Conservation (phyloP, 352 stramenopile species). For the Pythium guiyangense region DNA sequence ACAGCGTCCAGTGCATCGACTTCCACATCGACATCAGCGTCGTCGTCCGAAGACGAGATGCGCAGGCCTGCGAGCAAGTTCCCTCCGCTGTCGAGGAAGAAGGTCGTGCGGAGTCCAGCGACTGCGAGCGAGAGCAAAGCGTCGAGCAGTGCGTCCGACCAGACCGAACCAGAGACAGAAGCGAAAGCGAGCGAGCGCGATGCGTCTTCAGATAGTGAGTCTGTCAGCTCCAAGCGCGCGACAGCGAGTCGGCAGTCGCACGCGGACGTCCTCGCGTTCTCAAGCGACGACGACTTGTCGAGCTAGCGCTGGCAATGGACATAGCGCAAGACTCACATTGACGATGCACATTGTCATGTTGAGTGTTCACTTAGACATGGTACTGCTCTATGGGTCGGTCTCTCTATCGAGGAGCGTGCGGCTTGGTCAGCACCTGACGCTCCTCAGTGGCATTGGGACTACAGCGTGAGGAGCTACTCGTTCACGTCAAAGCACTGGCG, state of each 20-base stretch:
- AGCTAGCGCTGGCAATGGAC: background rate
- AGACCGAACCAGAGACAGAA: background rate
- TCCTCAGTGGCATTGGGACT: too few relatives aligned
- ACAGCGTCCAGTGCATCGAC: background rate
- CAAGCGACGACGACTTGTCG: conserved; percentile 5
- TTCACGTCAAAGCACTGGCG: conserved; percentile 59
- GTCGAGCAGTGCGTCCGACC: background rate
- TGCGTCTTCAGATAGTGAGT: background rate
- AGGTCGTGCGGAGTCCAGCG: background rate
- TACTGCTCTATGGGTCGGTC: background rate
- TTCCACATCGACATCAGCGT: background rate
- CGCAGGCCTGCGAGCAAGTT: conserved; percentile 7
- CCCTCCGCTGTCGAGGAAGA: conserved; percentile 5
- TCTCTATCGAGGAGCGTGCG: conserved; percentile 5
- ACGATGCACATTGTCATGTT: too few relatives aligned
- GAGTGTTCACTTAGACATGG: background rate
- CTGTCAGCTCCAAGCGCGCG: too few relatives aligned
- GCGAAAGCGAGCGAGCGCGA: background rate
- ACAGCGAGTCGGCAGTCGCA: background rate
- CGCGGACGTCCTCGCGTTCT: conserved; percentile 7
- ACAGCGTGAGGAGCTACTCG: background rate
- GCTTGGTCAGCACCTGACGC: too few relatives aligned
- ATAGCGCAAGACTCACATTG: background rate
- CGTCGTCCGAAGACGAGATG: conserved; percentile 7
- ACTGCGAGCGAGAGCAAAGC: background rate